Percentiles rank a stretch among this genome's conserved stretches.
Evolutionary conservation across 179 eudicot genomes (phyloP).

Genomic region (Beta lomatogona): DNA sequence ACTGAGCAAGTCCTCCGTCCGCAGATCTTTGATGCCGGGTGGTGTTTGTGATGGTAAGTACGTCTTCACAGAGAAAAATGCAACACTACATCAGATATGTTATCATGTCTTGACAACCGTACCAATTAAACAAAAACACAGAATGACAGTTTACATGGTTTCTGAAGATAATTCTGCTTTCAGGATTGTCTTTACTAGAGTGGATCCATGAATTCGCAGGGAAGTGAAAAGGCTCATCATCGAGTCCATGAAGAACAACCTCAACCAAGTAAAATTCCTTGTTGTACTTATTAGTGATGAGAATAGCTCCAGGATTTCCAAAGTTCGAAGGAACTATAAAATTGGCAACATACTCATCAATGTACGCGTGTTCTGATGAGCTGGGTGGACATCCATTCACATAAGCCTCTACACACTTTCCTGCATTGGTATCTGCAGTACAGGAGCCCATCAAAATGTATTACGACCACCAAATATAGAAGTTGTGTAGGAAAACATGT

Average conservation of each 20-base stretch:
- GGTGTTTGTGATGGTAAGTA: slow-evolving; percentile 90
- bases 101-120: neutral
- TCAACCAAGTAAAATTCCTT: slow-evolving; percentile 78
- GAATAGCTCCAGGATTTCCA: slow-evolving; percentile 82
- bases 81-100: slow-evolving; percentile 17
- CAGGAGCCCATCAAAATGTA: neutral
- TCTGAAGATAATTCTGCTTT: slow-evolving; percentile 81
- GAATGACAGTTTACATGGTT: slow-evolving; percentile 53
- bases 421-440: slow-evolving; percentile 62
- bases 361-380: slow-evolving; percentile 46
- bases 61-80: slow-evolving; percentile 42
- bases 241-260: slow-evolving; percentile 64
- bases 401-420: slow-evolving; percentile 64
- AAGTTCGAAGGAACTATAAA: slow-evolving; percentile 62
- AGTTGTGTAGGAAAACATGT: too few relatives aligned
- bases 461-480: too few relatives aligned
- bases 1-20: slow-evolving; percentile 69
- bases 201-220: slow-evolving; percentile 89
- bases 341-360: slow-evolving; percentile 56
- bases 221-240: slow-evolving; percentile 59
- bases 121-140: neutral
- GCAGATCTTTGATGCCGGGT: slow-evolving; percentile 77
- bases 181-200: slow-evolving; percentile 68
- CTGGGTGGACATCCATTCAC: slow-evolving; percentile 65
- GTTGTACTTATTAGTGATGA: slow-evolving; percentile 61